Evolutionary conservation across 306 rosid species (phyloP).

Genomic region (Delonix regia): DNA sequence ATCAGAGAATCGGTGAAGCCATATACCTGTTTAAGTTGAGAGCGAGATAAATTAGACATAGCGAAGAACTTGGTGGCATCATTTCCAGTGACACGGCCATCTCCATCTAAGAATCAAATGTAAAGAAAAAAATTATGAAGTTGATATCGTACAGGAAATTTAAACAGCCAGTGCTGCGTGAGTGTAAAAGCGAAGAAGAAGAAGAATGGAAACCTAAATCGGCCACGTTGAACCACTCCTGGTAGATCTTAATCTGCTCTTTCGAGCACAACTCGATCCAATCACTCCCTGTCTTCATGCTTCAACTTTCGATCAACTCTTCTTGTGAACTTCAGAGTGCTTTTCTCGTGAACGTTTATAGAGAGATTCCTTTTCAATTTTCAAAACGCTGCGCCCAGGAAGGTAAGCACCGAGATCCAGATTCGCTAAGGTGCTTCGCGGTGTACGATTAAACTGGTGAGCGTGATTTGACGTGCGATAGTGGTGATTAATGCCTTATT

Average conservation of each 20-base stretch:
- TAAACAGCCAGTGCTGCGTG: background rate
- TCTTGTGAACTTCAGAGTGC: background rate
- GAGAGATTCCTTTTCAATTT: background rate
- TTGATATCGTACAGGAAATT: background rate
- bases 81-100: slow-evolving; percentile 77
- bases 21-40: slow-evolving; percentile 76
- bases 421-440: background rate
- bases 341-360: background rate
- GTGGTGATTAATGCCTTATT: background rate
- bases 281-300: slow-evolving; percentile 63
- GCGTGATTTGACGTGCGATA: slow-evolving; percentile 13
- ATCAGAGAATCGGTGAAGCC: background rate
- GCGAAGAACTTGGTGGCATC: slow-evolving; percentile 86
- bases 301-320: background rate
- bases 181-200: background rate
- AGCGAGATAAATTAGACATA: slow-evolving; percentile 77
- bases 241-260: slow-evolving; percentile 65
- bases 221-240: slow-evolving; percentile 80
- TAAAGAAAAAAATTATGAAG: background rate
- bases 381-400: background rate
- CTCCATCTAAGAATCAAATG: slow-evolving; percentile 56
- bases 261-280: slow-evolving; percentile 49
- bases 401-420: background rate
- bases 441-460: background rate
- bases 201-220: slow-evolving; percentile 65